A percentile compares a stretch with the other conserved stretches of the same genome.
phyloP scores from a whole-genome alignment of 75 land plant genomes.

The Ceratopteris richardii region DNA sequence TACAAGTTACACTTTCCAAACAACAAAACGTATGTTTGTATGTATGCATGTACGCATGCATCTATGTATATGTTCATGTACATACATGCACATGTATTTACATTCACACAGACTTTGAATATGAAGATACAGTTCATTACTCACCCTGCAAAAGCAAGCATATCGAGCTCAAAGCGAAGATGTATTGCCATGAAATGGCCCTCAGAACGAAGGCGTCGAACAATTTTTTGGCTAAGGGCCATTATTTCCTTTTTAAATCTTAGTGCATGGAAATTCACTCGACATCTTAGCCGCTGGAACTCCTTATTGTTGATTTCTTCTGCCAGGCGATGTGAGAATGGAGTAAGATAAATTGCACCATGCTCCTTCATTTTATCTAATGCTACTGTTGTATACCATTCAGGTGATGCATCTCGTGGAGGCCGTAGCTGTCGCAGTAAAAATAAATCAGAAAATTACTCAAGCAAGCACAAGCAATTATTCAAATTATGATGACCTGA shows the following conservation, averaged over 20 bases:
- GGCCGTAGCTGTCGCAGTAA: conserved; percentile 45
- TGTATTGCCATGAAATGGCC: conserved; percentile 95
- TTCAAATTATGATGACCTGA: conserved; percentile 45
- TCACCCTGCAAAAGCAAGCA: conserved; percentile 99
- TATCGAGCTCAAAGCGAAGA: conserved; percentile 97
- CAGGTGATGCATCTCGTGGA: conserved; percentile 80
- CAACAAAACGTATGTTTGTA: no score
- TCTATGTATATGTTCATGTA: no score
- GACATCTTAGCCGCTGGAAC: conserved; percentile 73
- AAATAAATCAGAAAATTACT: background rate
- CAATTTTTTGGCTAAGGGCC: conserved; percentile 61
- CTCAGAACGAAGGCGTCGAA: conserved; percentile 59
- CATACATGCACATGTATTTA: no score
- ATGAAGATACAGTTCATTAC: background rate
- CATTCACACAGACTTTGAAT: no score
- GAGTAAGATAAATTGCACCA: conserved; percentile 92
- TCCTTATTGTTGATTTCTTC: conserved; percentile 89
- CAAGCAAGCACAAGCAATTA: background rate
- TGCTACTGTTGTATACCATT: conserved; percentile 80
- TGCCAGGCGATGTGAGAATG: conserved; percentile 90
- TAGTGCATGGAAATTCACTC: conserved; percentile 94
- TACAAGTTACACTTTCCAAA: no score
- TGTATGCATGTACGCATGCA: no score
- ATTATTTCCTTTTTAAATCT: conserved; percentile 76
- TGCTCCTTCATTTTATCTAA: conserved; percentile 84